Percentiles rank a stretch among this genome's conserved stretches.
Evolutionary conservation across 1,139 yeast species (phyloP).

Genomic region (Zygosaccharomyces pseudobailii): DNA sequence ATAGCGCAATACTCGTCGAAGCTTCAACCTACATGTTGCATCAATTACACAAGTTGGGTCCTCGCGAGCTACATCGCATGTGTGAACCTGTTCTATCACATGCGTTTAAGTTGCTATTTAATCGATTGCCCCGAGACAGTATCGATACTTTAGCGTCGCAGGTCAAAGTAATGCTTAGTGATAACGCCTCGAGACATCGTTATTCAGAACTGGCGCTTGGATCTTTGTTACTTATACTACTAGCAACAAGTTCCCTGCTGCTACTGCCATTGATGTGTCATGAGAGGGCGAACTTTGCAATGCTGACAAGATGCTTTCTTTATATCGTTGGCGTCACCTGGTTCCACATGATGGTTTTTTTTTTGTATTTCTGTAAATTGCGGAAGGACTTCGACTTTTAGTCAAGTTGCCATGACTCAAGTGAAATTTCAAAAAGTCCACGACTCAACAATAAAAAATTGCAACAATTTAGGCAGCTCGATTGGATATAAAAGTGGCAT

Average conservation of each 20-base stretch:
- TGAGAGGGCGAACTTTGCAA: not conserved
- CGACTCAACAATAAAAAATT: not conserved
- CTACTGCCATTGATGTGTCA: slow-evolving; percentile 1
- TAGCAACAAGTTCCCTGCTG: not conserved
- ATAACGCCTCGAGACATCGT: not conserved
- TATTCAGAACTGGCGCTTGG: not conserved
- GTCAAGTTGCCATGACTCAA: slow-evolving; percentile 1
- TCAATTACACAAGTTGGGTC: not conserved
- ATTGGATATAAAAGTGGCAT: not conserved
- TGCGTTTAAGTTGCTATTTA: not conserved
- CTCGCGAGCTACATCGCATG: not conserved
- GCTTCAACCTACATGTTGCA: slow-evolving; percentile 1
- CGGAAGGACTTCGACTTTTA: slow-evolving; percentile 1
- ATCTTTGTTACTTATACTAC: not conserved
- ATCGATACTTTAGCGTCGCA: not conserved
- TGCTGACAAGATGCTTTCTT: slow-evolving; percentile 1
- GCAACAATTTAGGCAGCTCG: not conserved
- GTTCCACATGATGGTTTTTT: slow-evolving; percentile 4
- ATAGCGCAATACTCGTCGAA: not conserved
- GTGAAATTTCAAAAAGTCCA: not conserved
- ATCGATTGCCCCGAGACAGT: not conserved
- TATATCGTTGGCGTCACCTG: slow-evolving; percentile 1
- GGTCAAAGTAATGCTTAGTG: not conserved
- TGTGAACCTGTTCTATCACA: not conserved
- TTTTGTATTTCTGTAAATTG: slow-evolving; percentile 3